These are phyloP conservation scores for Saccharomycopsis phalli DNA, from an alignment of 1,139 yeast genomes.

Conservation along the genomic window DNA sequence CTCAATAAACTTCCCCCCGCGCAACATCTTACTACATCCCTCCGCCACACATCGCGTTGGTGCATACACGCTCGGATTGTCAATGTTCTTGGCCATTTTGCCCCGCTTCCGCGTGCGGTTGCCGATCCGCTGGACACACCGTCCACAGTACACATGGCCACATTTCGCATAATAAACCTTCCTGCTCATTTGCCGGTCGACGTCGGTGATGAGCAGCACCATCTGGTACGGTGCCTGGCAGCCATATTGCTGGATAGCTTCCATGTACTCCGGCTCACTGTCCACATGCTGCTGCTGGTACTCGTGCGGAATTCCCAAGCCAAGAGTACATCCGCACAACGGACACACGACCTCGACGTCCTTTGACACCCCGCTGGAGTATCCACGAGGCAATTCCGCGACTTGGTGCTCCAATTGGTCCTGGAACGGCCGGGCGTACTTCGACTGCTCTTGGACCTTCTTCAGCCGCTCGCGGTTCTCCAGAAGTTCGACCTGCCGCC, in stretches of 20 bases:
- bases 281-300: slow-evolving; percentile 28
- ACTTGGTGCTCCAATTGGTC: slow-evolving; percentile 8
- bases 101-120: slow-evolving; percentile 12
- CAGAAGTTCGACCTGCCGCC: slow-evolving; percentile 6
- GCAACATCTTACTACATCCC: slow-evolving; percentile 29
- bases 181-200: slow-evolving; percentile 55
- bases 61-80: slow-evolving; percentile 39
- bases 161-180: slow-evolving; percentile 63
- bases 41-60: slow-evolving; percentile 40
- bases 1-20: slow-evolving; percentile 15
- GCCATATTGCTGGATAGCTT: slow-evolving; percentile 24
- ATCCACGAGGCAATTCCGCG: slow-evolving; percentile 8
- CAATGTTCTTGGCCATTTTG: slow-evolving; percentile 28
- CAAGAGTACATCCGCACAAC: slow-evolving; percentile 61
- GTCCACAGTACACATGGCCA: slow-evolving; percentile 84
- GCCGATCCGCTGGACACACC: slow-evolving; percentile 61
- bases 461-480: slow-evolving; percentile 12
- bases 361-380: slow-evolving; percentile 3
- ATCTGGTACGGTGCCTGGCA: slow-evolving; percentile 63
- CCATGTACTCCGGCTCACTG: slow-evolving; percentile 4
- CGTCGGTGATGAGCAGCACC: slow-evolving; percentile 37
- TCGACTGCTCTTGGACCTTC: slow-evolving; percentile 11
- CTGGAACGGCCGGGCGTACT: slow-evolving; percentile 10
- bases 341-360: slow-evolving; percentile 39
- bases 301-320: slow-evolving; percentile 57